Base-by-base conservation (phyloP, 2,329 filamentous ascomycete species). In the Trichoderma hamatum region DNA sequence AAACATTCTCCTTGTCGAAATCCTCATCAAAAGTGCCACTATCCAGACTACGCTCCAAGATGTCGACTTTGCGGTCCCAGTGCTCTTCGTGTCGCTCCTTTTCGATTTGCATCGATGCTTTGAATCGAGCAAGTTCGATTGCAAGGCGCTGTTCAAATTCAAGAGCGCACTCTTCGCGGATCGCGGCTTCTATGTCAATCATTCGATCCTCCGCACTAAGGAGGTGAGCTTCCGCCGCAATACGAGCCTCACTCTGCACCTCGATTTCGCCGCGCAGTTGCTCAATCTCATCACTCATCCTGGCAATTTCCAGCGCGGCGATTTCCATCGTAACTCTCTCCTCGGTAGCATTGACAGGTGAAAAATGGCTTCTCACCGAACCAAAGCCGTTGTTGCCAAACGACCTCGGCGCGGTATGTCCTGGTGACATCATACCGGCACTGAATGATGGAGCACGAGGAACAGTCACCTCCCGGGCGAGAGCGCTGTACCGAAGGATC, bases 391-490 rank as follows among this genome's bases (percentile, higher is more conserved):
- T 79, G 0, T 82, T 79, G 67, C 82, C 80, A 72, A 84, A 83
- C 0, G 82, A 78, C 2, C 80, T 80, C 36, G 79, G 76, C 67
- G 68, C 24, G 36, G 32, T 36, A 60, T 61, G 80, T 78, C 76
- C 75, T 14, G 80, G 77, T 16, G 81, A 80, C 19, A 86, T 76
- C 39, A 96, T 92, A 0, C 90, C 92, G 52, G 89, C 89, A 0
- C 91, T 92, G 62, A 95, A 89, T 59, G 92, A 96, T 0, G 94
- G 94, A 9, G 96, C 88, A 5, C 95, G 90, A 6, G 94, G 94
- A 1, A 97, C 93, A 0, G 95, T 96, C 13, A 98, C 92, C 80
- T 98, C 95, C 24, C 94, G 89, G 0, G 96, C 96, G 5, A 99
- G 86, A 0, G 96, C 95, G 26, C 93, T 96, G 81, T 99, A 99